Percentiles rank a stretch among this genome's conserved stretches.
Conservation (phyloP, 768 basidiomycete species). For the Phylloporus arenicola region DNA sequence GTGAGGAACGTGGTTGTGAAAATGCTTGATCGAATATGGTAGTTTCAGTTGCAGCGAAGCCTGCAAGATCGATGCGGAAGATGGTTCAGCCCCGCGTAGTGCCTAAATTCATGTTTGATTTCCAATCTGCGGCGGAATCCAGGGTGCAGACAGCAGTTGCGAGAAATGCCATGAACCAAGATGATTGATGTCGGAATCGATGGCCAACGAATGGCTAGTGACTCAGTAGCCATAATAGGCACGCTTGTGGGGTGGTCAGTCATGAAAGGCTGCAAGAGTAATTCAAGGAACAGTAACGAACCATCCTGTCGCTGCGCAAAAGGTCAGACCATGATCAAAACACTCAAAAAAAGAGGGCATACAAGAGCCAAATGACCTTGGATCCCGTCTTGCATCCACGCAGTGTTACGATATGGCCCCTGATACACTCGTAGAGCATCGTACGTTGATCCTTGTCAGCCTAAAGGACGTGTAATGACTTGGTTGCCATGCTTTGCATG, state of each 20-base stretch:
- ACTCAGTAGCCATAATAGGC: constrained; percentile 58
- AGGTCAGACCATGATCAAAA: constrained; percentile 1
- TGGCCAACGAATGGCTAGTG: not conserved
- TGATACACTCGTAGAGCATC: constrained; percentile 77
- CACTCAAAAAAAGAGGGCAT: constrained; percentile 14
- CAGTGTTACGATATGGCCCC: constrained; percentile 84
- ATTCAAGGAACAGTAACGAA: constrained; percentile 17
- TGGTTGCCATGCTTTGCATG: not conserved
- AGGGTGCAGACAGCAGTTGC: constrained; percentile 16
- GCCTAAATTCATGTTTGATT: constrained; percentile 23
- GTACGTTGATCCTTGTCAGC: constrained; percentile 85
- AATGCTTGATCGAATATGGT: constrained; percentile 24
- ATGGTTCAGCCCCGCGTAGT: constrained; percentile 19
- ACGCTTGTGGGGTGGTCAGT: constrained; percentile 36
- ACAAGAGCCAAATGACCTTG: constrained; percentile 89
- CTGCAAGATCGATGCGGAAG: constrained; percentile 30
- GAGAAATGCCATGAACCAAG: constrained; percentile 25
- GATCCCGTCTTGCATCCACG: constrained; percentile 88
- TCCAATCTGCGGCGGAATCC: constrained; percentile 19
- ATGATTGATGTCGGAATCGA: constrained; percentile 19
- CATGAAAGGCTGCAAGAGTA: constrained; percentile 4
- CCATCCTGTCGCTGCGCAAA: constrained; percentile 54
- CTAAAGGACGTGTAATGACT: constrained; percentile 32
- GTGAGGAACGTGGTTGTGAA: constrained; percentile 20
- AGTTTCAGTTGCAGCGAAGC: constrained; percentile 10